phyloP scores from a whole-genome alignment of 2,329 filamentous ascomycete genomes.

The Neospermospora avenae region DNA sequence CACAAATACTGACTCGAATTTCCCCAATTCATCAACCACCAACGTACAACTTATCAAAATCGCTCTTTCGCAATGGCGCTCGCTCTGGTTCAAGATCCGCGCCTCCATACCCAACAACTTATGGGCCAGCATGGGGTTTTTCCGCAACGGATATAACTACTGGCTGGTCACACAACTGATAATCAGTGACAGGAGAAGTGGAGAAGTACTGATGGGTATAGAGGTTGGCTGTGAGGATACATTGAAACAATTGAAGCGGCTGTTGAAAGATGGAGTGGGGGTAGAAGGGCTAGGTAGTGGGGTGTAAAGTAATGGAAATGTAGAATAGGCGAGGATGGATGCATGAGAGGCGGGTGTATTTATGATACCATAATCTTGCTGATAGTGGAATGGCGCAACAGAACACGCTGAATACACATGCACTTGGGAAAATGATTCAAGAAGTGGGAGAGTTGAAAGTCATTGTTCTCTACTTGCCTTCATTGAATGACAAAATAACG shows the following conservation, averaged over 20 bases:
- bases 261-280: slow-evolving; percentile 13
- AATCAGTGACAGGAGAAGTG: slow-evolving; percentile 23
- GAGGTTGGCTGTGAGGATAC: slow-evolving; percentile 28
- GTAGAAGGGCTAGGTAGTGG: not conserved
- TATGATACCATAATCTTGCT: too few species aligned
- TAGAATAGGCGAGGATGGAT: too few species aligned
- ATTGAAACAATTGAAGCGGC: slow-evolving; percentile 14
- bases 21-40: slow-evolving; percentile 5
- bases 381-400: too few species aligned
- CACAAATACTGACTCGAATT: too few species aligned
- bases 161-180: slow-evolving; percentile 27
- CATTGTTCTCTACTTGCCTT: not conserved
- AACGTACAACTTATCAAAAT: slow-evolving; percentile 21
- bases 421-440: too few species aligned
- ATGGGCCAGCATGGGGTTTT: slow-evolving; percentile 23
- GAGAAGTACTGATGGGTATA: slow-evolving; percentile 22
- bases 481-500: too few species aligned
- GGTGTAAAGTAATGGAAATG: not conserved
- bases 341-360: too few species aligned
- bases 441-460: too few species aligned
- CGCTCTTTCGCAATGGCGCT: slow-evolving; percentile 24
- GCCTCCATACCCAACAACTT: slow-evolving; percentile 11
- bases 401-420: too few species aligned
- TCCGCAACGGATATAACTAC: slow-evolving; percentile 26
- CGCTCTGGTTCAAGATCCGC: slow-evolving; percentile 23